Percentiles rank a stretch among this genome's conserved stretches.
phyloP scores from a whole-genome alignment of 352 stramenopile species.

The Globisporangium paroecandrum region DNA sequence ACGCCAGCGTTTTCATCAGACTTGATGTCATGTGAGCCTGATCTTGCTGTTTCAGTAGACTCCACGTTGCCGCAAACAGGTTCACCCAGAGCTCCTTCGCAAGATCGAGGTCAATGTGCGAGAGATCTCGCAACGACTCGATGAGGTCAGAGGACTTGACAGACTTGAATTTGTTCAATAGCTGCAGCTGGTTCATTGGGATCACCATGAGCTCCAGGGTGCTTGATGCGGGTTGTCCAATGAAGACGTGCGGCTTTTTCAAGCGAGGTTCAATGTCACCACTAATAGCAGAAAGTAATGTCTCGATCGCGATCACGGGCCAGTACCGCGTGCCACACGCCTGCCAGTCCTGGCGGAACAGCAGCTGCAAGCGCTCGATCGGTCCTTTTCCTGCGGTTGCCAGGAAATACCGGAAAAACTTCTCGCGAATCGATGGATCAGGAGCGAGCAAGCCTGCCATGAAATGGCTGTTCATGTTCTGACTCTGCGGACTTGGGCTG shows the following conservation, averaged over 20 bases:
- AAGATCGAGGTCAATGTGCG: constrained; percentile 81
- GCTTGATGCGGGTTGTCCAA: not conserved
- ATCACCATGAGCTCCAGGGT: not conserved
- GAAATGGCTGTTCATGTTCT: constrained; percentile 74
- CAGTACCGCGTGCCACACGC: constrained; percentile 82
- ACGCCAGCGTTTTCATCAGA: constrained; percentile 77
- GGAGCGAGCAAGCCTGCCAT: constrained; percentile 78
- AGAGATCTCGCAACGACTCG: constrained; percentile 57
- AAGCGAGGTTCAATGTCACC: constrained; percentile 13
- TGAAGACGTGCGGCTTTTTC: constrained; percentile 11
- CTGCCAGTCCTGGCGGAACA: constrained; percentile 86
- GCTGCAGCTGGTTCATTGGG: constrained; percentile 13
- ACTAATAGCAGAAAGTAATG: constrained; percentile 52
- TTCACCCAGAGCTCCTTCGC: constrained; percentile 81
- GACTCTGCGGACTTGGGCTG: constrained; percentile 50
- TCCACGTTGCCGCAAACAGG: constrained; percentile 67
- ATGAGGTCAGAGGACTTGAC: constrained; percentile 43
- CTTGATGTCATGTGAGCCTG: constrained; percentile 56
- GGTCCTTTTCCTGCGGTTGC: constrained; percentile 34
- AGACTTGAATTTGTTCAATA: constrained; percentile 26
- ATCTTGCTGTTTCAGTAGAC: constrained; percentile 38
- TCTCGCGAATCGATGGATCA: constrained; percentile 49
- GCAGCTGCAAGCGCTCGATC: constrained; percentile 52
- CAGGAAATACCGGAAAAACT: constrained; percentile 79
- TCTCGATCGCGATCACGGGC: constrained; percentile 77